These are phyloP conservation scores for Podochytrium sp. DNA, from an alignment of 192 early-diverging fungal genomes.

Conservation along the genomic window DNA sequence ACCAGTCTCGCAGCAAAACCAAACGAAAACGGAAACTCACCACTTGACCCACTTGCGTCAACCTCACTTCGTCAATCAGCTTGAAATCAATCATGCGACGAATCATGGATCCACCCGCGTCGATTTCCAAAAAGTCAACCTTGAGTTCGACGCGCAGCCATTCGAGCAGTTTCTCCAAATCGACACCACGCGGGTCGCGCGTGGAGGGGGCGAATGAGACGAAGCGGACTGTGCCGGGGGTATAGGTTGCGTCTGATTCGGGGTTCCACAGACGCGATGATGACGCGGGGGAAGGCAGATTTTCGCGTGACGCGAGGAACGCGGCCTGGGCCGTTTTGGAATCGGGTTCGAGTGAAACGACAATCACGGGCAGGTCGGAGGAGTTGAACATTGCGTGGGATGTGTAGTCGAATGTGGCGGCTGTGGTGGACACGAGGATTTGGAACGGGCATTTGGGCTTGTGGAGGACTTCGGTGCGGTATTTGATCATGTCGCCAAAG, in stretches of 20 bases:
- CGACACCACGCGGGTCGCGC: not conserved
- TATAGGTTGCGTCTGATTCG: not conserved
- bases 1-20: not conserved
- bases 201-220: not conserved
- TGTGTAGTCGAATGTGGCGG: not conserved
- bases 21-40: conserved; percentile 16
- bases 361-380: conserved; percentile 5
- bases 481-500: conserved; percentile 34
- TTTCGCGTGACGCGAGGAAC: not conserved
- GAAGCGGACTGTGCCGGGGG: conserved; percentile 18
- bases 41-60: conserved; percentile 41
- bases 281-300: not conserved
- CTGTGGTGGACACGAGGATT: conserved; percentile 22
- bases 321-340: not conserved
- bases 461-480: conserved; percentile 16
- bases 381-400: conserved; percentile 19
- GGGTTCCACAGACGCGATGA: not conserved
- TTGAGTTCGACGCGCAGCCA: conserved; percentile 2
- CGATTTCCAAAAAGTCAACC: conserved; percentile 39
- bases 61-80: conserved; percentile 40
- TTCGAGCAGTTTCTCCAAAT: not conserved
- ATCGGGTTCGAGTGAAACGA: not conserved
- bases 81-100: conserved; percentile 23
- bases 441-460: conserved; percentile 22
- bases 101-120: conserved; percentile 39